phyloP scores from a whole-genome alignment of 306 rosid genomes.

The Prunus padus region DNA sequence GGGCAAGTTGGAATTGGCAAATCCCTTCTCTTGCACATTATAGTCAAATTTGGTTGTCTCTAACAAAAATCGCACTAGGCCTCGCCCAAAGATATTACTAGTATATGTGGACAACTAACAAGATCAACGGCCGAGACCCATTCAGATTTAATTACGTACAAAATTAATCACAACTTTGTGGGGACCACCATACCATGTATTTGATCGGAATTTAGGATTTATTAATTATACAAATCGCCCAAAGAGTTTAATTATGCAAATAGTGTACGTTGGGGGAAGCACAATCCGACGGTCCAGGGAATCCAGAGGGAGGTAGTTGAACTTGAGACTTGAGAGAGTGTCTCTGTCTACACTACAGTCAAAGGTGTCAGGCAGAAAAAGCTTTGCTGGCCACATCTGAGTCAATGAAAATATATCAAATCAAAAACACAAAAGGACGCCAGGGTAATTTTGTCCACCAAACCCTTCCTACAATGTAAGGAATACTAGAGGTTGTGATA shows the following conservation, averaged over 20 bases:
- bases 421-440: too few species aligned
- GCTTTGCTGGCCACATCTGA: background rate
- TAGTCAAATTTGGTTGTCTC: slow-evolving; percentile 19
- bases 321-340: background rate
- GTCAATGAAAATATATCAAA: too few species aligned
- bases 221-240: background rate
- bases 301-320: background rate
- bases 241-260: background rate
- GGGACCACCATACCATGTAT: background rate
- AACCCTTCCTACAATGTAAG: too few species aligned
- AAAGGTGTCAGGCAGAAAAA: background rate
- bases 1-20: too few species aligned
- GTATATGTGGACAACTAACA: background rate
- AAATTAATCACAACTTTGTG: background rate
- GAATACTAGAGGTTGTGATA: too few species aligned
- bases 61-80: background rate
- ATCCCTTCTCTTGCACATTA: too few species aligned
- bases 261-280: background rate
- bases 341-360: background rate
- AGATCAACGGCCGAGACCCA: background rate
- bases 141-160: background rate
- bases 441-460: too few species aligned
- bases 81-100: background rate
- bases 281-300: background rate
- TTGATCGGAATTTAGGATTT: background rate